Base-by-base conservation (phyloP, 1,284 basidiomycete species). In the Takashimella koratensis region DNA sequence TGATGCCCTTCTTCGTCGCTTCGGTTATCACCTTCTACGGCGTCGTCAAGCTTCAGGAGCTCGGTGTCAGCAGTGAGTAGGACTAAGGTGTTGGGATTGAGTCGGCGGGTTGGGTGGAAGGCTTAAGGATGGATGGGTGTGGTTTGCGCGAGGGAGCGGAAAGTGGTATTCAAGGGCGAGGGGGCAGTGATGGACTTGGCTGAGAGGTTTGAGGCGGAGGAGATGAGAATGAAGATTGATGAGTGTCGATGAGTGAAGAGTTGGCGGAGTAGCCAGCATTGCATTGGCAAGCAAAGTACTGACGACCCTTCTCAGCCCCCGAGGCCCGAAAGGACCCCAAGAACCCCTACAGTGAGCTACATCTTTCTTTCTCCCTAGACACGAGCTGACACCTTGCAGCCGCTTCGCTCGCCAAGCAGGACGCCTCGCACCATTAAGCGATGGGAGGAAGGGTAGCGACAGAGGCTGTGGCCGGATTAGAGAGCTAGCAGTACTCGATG, bases 1-100 rank as follows among this genome's bases (percentile, higher is more conserved):
- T 71, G 50, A 64, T 62, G 57, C 70, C 72, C 46, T 74, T 74
- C 70, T 57, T 71, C 58, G 57, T 68, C 59, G 66, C 65, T 51
- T 56, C 61, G 25, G 65, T 48, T 51, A 57, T 73, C 57, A 67
- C 67, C 60, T 63, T 59, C 47, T 66, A 53, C 54, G 70, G 68
- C 52, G 69, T 71, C 46, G 47, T 46, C 52, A 71, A 71, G 67
- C 47, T 64, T 48, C 72, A 74, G 64, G 59, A 60, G 43, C 51
- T 61, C 36, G 67, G 55, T 59, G 57, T 71, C 41, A 57, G 63
- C 51, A 61, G 71, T 73, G 60, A 58, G 71, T 70, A 21, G 26
- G 12, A 11, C 3, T 27, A n/a, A n/a, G n/a, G n/a, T n/a, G n/a
- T n/a, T n/a, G n/a, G n/a, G n/a, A n/a, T n/a, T n/a, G n/a, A n/a